phyloP scores from a whole-genome alignment of 192 early-diverging fungal species.

The Thamnidium elegans region DNA sequence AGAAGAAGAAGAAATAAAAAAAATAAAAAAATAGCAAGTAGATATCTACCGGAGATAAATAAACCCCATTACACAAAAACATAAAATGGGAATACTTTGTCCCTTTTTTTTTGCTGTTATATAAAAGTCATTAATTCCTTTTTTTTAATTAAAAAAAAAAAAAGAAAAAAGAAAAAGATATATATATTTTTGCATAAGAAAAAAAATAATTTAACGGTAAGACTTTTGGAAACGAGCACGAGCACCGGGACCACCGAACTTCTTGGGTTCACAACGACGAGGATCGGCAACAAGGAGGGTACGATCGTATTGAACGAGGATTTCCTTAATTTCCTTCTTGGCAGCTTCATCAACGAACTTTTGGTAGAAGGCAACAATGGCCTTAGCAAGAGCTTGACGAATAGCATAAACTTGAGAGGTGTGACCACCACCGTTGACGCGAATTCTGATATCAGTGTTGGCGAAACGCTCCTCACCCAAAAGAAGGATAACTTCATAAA shows the following conservation, averaged over 20 bases:
- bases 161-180: conserved; percentile 1
- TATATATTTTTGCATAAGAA: neutral
- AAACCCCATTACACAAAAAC: neutral
- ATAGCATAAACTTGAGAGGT: conserved; percentile 97
- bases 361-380: conserved; percentile 98
- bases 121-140: too few species aligned
- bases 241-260: conserved; percentile 99
- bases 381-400: conserved; percentile 99
- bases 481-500: conserved; percentile 96
- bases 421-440: conserved; percentile 94
- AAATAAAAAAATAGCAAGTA: conserved; percentile 1
- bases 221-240: conserved; percentile 93
- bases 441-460: conserved; percentile 94
- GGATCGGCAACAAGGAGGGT: conserved; percentile 97
- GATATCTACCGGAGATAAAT: too few species aligned
- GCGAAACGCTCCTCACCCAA: conserved; percentile 96
- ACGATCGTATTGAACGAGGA: conserved; percentile 88
- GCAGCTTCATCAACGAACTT: conserved; percentile 99
- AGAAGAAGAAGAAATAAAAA: neutral
- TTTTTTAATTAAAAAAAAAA: neutral
- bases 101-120: too few species aligned
- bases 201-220: conserved; percentile 69
- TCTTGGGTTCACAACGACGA: conserved; percentile 99
- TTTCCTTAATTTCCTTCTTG: conserved; percentile 99
- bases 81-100: too few species aligned